Percentiles rank a stretch among this genome's conserved stretches.
Conservation (phyloP, 306 rosid species). For the Prunus mume region DNA sequence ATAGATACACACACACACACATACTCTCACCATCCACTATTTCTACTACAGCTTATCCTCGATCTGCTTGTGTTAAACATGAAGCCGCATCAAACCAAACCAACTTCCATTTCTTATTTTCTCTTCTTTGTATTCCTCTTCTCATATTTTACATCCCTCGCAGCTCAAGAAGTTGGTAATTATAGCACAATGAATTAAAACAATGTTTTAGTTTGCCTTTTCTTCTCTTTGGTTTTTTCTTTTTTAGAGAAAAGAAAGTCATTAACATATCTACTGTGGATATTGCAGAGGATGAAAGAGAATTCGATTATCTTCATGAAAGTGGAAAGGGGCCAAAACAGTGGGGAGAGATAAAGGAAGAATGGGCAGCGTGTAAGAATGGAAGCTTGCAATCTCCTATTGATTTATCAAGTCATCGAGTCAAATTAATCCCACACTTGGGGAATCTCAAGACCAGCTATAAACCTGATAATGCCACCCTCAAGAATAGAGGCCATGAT, state of each 20-base stretch:
- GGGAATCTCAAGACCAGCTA: constrained; percentile 5
- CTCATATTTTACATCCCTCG: neutral
- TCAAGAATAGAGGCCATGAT: constrained; percentile 35
- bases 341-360: no score
- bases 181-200: neutral
- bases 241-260: neutral
- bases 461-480: constrained; percentile 27
- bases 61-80: neutral
- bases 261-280: no score
- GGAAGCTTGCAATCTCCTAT: constrained; percentile 38
- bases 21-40: neutral
- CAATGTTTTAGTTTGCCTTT: neutral
- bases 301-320: no score
- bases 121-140: neutral
- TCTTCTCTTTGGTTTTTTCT: neutral
- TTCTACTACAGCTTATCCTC: neutral
- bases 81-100: neutral
- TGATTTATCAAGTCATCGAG: constrained; percentile 18
- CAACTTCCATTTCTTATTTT: neutral
- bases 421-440: neutral
- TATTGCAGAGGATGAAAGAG: no score
- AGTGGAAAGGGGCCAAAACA: no score
- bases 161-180: neutral
- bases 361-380: constrained; percentile 27
- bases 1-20: neutral